These are phyloP conservation scores for Larix kaempferi DNA, from an alignment of 75 land plant species.

Conservation along the genomic window DNA sequence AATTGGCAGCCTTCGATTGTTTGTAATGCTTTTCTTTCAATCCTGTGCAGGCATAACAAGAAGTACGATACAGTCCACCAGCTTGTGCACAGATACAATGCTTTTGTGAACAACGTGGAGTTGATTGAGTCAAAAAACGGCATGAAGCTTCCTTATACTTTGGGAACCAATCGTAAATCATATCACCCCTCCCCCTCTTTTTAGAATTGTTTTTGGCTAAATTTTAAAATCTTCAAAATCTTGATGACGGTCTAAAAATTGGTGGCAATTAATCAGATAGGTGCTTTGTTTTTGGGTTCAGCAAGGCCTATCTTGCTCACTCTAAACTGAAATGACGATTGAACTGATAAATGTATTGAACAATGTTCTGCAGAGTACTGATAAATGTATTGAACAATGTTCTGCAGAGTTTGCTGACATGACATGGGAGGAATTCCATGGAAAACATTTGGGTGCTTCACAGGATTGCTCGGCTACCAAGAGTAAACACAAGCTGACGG, in stretches of 20 bases:
- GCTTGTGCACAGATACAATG: conserved; percentile 62
- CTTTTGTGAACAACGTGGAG: conserved; percentile 58
- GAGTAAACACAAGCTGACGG: conserved; percentile 60
- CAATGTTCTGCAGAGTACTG: not conserved
- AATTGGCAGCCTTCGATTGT: not conserved
- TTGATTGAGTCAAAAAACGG: conserved; percentile 66
- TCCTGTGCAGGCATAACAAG: conserved; percentile 65
- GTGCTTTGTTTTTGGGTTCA: not conserved
- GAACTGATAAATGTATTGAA: not conserved
- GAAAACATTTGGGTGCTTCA: conserved; percentile 50
- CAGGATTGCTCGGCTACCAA: conserved; percentile 98
- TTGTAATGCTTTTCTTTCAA: not conserved
- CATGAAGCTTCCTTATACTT: conserved; percentile 63
- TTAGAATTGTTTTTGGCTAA: too few relatives aligned
- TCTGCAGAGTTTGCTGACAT: conserved; percentile 83
- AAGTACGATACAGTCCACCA: conserved; percentile 60
- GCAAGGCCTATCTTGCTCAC: not conserved
- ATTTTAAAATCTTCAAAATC: too few relatives aligned
- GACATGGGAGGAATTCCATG: conserved; percentile 87
- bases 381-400: not conserved
- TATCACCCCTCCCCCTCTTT: not conserved
- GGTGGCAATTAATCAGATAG: too few relatives aligned
- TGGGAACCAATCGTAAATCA: conserved; percentile 70
- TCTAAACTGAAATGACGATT: not conserved
- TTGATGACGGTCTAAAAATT: too few relatives aligned